Percentiles rank a stretch among this genome's conserved stretches.
Evolutionary conservation across 2,329 filamentous ascomycete species (phyloP).

Genomic region (Aspergillus sp.): DNA sequence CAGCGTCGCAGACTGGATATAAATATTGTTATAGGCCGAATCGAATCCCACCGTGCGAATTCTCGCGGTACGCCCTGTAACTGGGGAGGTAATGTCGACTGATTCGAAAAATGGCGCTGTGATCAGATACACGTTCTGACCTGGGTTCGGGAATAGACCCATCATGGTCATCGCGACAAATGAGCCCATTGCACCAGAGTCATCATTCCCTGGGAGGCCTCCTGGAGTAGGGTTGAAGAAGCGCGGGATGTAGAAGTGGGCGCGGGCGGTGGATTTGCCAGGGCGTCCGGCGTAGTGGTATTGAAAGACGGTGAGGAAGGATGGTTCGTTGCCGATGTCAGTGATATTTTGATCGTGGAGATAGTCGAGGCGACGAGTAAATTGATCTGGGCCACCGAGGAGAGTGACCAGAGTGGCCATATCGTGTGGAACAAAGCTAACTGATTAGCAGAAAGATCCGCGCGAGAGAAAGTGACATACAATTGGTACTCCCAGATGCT

Average conservation of each 20-base stretch:
- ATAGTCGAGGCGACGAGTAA: slow-evolving; percentile 64
- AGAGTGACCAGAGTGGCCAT: slow-evolving; percentile 60
- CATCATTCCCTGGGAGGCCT: slow-evolving; percentile 71
- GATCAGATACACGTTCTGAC: slow-evolving; percentile 71
- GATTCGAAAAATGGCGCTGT: slow-evolving; percentile 68
- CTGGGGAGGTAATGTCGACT: slow-evolving; percentile 61
- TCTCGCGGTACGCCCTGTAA: slow-evolving; percentile 64
- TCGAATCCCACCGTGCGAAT: slow-evolving; percentile 66
- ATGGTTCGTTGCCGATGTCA: slow-evolving; percentile 69
- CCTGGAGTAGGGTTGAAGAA: slow-evolving; percentile 61
- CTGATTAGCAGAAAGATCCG: slow-evolving; percentile 43
- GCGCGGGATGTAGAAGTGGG: slow-evolving; percentile 66
- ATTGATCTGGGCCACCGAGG: slow-evolving; percentile 62
- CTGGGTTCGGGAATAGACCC: slow-evolving; percentile 70
- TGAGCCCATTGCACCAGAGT: slow-evolving; percentile 70
- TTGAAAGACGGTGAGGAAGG: slow-evolving; percentile 68
- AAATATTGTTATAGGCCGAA: slow-evolving; percentile 59
- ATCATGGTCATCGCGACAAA: slow-evolving; percentile 71
- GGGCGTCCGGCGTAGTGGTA: slow-evolving; percentile 72
- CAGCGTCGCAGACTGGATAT: slow-evolving; percentile 69
- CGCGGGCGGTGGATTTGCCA: slow-evolving; percentile 53
- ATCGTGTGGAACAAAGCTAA: slow-evolving; percentile 60
- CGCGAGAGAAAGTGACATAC: slow-evolving; percentile 57
- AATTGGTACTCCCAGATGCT: slow-evolving; percentile 46
- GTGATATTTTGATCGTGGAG: slow-evolving; percentile 66